Evolutionary conservation across 1,284 basidiomycete genomes (phyloP).

Genomic region (Neolentinus lepideus): DNA sequence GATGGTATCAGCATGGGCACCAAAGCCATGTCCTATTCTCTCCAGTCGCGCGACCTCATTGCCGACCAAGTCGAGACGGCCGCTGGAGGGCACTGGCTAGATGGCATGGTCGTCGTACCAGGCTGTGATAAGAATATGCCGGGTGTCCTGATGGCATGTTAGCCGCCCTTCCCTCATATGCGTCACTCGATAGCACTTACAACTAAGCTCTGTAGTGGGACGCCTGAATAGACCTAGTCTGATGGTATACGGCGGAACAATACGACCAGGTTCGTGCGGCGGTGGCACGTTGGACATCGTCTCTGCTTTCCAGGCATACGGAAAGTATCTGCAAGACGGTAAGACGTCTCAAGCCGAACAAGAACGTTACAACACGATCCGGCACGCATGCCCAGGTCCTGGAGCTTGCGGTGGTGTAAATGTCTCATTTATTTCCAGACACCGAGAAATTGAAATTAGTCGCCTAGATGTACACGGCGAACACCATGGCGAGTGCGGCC

Average conservation of each 20-base stretch:
- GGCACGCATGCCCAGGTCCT: slow-evolving; percentile 91
- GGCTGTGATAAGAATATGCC: slow-evolving; percentile 99
- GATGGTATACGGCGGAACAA: slow-evolving; percentile 97
- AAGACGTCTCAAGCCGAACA: slow-evolving; percentile 78
- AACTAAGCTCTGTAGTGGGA: slow-evolving; percentile 53
- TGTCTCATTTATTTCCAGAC: slow-evolving; percentile 13
- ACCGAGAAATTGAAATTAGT: not conserved
- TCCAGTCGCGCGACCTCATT: slow-evolving; percentile 94
- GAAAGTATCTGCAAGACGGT: slow-evolving; percentile 87
- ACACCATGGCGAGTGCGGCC: slow-evolving; percentile 91
- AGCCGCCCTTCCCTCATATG: slow-evolving; percentile 32
- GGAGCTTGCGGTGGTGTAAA: slow-evolving; percentile 93
- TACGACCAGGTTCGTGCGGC: slow-evolving; percentile 84
- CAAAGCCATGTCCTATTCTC: slow-evolving; percentile 86
- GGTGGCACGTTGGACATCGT: slow-evolving; percentile 85
- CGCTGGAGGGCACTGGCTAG: slow-evolving; percentile 97
- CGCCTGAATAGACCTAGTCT: slow-evolving; percentile 90
- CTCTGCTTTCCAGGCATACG: slow-evolving; percentile 93
- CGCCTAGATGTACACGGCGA: slow-evolving; percentile 87
- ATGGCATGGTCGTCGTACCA: slow-evolving; percentile 94
- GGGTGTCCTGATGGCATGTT: slow-evolving; percentile 88
- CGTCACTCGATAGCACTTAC: slow-evolving; percentile 14
- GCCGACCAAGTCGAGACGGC: slow-evolving; percentile 96
- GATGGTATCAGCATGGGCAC: slow-evolving; percentile 99
- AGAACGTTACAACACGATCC: slow-evolving; percentile 77